These are phyloP conservation scores for Mycena latifolia DNA, from an alignment of 768 basidiomycete genomes.

Conservation along the genomic window DNA sequence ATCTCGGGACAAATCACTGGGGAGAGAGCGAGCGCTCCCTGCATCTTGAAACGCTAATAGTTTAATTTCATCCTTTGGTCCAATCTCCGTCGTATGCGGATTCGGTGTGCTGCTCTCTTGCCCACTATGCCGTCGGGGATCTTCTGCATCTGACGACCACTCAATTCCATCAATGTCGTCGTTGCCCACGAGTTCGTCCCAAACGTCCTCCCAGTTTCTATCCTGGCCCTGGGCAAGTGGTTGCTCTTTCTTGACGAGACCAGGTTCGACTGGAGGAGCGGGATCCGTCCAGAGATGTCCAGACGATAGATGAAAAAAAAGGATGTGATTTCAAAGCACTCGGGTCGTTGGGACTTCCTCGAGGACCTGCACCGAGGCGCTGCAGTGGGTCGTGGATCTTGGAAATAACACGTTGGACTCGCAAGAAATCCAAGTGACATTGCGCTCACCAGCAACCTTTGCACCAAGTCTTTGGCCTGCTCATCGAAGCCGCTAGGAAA, in stretches of 20 bases:
- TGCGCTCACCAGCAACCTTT: slow-evolving; percentile 73
- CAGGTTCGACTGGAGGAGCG: slow-evolving; percentile 65
- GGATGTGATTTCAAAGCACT: slow-evolving; percentile 62
- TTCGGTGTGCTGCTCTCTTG: slow-evolving; percentile 33
- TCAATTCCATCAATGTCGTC: slow-evolving; percentile 63
- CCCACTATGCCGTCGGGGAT: slow-evolving; percentile 40
- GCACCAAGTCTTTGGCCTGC: slow-evolving; percentile 84
- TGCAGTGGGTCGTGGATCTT: slow-evolving; percentile 63
- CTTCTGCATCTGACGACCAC: slow-evolving; percentile 64
- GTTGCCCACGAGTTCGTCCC: slow-evolving; percentile 60
- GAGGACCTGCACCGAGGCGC: slow-evolving; percentile 63
- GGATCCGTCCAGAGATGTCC: slow-evolving; percentile 65
- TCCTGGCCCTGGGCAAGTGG: slow-evolving; percentile 46
- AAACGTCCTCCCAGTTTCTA: slow-evolving; percentile 66
- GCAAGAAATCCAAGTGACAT: neutral
- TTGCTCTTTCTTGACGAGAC: slow-evolving; percentile 63
- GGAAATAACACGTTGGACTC: slow-evolving; percentile 13
- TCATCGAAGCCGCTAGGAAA: slow-evolving; percentile 90
- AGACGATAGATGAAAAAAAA: slow-evolving; percentile 65
- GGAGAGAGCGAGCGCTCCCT: slow-evolving; percentile 9
- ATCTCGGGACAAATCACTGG: slow-evolving; percentile 30
- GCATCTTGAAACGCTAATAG: slow-evolving; percentile 24
- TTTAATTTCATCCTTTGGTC: slow-evolving; percentile 57
- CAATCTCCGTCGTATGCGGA: slow-evolving; percentile 49
- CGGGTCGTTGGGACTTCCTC: slow-evolving; percentile 52